A percentile compares a stretch with the other conserved stretches of the same genome.
phyloP scores from a whole-genome alignment of 140 eudicot genomes.

The Ambrosia hybrid region DNA sequence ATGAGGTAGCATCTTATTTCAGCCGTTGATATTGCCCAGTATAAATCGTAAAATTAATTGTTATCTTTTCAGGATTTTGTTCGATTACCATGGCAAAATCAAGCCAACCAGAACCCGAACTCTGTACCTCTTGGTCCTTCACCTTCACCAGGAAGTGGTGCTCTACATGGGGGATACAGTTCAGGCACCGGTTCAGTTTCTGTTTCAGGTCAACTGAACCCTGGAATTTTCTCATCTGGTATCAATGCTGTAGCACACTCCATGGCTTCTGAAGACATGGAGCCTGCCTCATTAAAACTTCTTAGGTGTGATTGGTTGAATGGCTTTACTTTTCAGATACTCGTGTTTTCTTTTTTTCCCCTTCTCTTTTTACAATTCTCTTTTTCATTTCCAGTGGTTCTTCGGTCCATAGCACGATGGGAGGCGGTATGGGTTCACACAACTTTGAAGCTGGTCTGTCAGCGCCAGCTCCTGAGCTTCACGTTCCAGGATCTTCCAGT shows the following conservation, averaged over 20 bases:
- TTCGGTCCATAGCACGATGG: constrained; percentile 39
- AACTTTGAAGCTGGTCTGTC: constrained; percentile 59
- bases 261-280: constrained; percentile 47
- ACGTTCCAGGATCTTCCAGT: constrained; percentile 49
- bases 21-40: background rate
- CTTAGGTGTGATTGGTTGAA: constrained; percentile 43
- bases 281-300: constrained; percentile 49
- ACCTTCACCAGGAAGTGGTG: constrained; percentile 50
- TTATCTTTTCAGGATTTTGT: constrained; percentile 70
- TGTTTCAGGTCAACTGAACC: constrained; percentile 60
- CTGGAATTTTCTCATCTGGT: constrained; percentile 57
- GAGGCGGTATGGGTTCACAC: constrained; percentile 40
- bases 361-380: background rate
- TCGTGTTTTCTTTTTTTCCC: background rate
- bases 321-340: background rate
- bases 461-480: constrained; percentile 57
- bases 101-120: constrained; percentile 60
- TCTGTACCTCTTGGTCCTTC: constrained; percentile 59
- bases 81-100: constrained; percentile 90
- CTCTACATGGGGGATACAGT: constrained; percentile 56
- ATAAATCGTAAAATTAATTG: background rate
- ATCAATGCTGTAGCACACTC: constrained; percentile 50
- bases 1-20: constrained; percentile 55
- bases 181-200: constrained; percentile 49
- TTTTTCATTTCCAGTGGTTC: constrained; percentile 47